Evolutionary conservation across 1,284 basidiomycete species (phyloP).

Genomic region (Malassezia slooffiae): DNA sequence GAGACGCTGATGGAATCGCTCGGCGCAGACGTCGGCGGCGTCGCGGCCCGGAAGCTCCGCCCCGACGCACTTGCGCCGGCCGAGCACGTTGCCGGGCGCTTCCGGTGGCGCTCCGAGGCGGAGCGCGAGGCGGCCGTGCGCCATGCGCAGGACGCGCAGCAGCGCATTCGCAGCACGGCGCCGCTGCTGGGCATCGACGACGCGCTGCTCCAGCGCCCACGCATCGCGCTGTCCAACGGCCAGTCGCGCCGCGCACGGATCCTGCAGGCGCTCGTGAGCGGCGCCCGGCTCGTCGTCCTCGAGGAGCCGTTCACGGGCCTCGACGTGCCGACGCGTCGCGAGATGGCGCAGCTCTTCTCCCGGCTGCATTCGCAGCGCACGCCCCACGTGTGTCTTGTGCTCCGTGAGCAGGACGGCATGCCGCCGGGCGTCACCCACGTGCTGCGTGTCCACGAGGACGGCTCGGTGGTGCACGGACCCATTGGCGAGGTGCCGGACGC

Average conservation of each 20-base stretch:
- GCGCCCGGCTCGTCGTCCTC: conserved; percentile 50
- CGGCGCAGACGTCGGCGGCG: conserved; percentile 24
- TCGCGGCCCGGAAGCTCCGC: conserved; percentile 22
- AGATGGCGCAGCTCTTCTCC: conserved; percentile 48
- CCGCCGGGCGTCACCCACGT: conserved; percentile 74
- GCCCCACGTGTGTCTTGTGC: conserved; percentile 61
- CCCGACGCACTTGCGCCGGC: conserved; percentile 28
- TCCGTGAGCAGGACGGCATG: conserved; percentile 67
- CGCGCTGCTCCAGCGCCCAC: conserved; percentile 26
- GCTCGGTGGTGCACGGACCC: conserved; percentile 50
- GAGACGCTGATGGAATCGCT: conserved; percentile 34
- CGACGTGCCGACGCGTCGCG: conserved; percentile 18
- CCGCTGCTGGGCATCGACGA: conserved; percentile 24
- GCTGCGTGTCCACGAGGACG: conserved; percentile 53
- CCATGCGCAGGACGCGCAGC: conserved; percentile 15
- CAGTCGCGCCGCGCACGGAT: conserved; percentile 81
- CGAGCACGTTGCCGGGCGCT: conserved; percentile 9
- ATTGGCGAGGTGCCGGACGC: not conserved
- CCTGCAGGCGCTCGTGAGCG: conserved; percentile 63
- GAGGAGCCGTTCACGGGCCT: conserved; percentile 31
- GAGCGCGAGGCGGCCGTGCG: conserved; percentile 4
- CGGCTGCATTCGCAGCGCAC: conserved; percentile 52
- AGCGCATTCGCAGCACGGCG: conserved; percentile 20
- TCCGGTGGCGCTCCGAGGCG: conserved; percentile 23
- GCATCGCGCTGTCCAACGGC: conserved; percentile 68